Percentiles rank a stretch among this genome's conserved stretches.
Conservation (phyloP, 2,329 filamentous ascomycete species). For the Microdochium paspali region DNA sequence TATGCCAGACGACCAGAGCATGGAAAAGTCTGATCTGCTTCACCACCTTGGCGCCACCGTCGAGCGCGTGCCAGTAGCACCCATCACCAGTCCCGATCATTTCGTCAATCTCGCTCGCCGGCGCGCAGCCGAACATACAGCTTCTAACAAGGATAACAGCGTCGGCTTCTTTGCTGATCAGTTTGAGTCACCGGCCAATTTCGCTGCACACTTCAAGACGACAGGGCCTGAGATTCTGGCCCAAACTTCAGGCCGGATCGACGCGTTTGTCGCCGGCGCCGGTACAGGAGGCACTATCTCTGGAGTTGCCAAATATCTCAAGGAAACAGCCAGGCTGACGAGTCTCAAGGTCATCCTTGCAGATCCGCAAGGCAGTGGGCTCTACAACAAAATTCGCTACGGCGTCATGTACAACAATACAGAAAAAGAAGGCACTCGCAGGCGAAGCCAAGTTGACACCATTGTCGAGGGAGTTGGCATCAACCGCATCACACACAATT, state of each 20-base stretch:
- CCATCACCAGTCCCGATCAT: constrained; percentile 86
- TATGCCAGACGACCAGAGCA: constrained; percentile 87
- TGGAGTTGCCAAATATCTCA: constrained; percentile 76
- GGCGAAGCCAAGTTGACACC: constrained; percentile 85
- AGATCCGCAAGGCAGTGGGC: constrained; percentile 86
- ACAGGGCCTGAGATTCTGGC: constrained; percentile 85
- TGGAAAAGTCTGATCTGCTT: constrained; percentile 83
- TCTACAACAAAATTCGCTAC: constrained; percentile 86
- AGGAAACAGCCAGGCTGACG: constrained; percentile 53
- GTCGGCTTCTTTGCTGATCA: constrained; percentile 91
- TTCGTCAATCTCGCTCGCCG: constrained; percentile 86
- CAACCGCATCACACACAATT: constrained; percentile 89
- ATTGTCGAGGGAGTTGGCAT: constrained; percentile 95
- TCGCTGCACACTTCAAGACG: constrained; percentile 67
- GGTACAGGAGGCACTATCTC: constrained; percentile 92
- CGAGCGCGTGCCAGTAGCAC: constrained; percentile 80
- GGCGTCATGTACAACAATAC: constrained; percentile 92
- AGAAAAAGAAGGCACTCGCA: constrained; percentile 82
- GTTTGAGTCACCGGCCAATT: constrained; percentile 89
- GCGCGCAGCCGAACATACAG: constrained; percentile 67
- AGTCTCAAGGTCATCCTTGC: constrained; percentile 68
- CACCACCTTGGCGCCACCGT: constrained; percentile 87
- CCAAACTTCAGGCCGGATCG: constrained; percentile 65
- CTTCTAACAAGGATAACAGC: constrained; percentile 46
- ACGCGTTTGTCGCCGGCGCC: constrained; percentile 87